Evolutionary conservation across 495 filamentous ascomycete species (phyloP).

Genomic region (Penicillium cataractarum): DNA sequence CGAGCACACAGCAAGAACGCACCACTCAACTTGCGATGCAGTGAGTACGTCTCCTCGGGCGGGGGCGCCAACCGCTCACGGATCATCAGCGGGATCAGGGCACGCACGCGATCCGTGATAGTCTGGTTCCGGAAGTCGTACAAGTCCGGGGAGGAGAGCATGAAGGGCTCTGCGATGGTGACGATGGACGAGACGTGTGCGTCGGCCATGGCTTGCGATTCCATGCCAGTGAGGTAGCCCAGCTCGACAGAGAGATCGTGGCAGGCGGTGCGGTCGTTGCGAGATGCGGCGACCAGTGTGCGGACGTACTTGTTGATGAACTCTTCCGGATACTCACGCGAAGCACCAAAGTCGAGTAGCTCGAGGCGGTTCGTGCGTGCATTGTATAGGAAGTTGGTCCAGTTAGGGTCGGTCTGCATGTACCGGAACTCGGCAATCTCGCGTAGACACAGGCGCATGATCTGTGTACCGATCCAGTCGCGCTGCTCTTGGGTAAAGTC

Average conservation of each 20-base stretch:
- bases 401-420: conserved; percentile 99
- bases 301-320: conserved; percentile 81
- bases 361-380: conserved; percentile 71
- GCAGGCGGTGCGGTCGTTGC: conserved; percentile 63
- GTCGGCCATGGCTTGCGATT: conserved; percentile 79
- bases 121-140: conserved; percentile 95
- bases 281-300: conserved; percentile 77
- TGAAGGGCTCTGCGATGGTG: conserved; percentile 91
- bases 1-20: conserved; percentile 91
- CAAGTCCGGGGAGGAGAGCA: conserved; percentile 70
- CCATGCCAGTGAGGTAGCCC: conserved; percentile 90
- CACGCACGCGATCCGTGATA: conserved; percentile 88
- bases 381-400: conserved; percentile 99
- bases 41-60: conserved; percentile 95
- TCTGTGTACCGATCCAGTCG: conserved; percentile 89
- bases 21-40: conserved; percentile 94
- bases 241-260: conserved; percentile 73
- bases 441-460: conserved; percentile 88
- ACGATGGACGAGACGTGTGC: conserved; percentile 82
- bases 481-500: conserved; percentile 76
- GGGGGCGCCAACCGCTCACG: conserved; percentile 85
- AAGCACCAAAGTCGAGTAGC: conserved; percentile 94
- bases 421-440: conserved; percentile 92
- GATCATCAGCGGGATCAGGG: conserved; percentile 89
- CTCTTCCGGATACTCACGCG: conserved; percentile 75